Base-by-base conservation (phyloP, 2,329 filamentous ascomycete genomes). In the Gremmenia infestans region DNA sequence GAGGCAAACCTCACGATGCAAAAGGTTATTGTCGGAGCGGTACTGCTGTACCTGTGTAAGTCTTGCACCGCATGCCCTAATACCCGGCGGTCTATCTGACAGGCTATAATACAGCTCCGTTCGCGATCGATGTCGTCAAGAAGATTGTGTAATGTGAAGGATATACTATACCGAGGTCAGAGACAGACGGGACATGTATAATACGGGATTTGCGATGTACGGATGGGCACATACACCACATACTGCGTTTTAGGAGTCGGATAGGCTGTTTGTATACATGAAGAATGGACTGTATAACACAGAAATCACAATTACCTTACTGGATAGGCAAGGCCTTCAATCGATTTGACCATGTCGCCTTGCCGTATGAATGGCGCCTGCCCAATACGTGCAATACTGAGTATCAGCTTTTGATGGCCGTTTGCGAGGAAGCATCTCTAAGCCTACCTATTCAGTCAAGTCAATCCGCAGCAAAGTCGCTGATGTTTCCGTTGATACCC, bases 41-140 rank as follows among this genome's bases (percentile, higher is more conserved):
- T 86, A 40, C 72, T 88, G 50, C 79, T 94, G 49, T 93, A 93
- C 71, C 75, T 94, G 58, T 90, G 89, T 94, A 83, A 55, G 87
- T 62, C 28, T 43, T 6, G 3, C 35, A 8, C 22, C 40, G 7
- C 25, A 48, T 23, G 11, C 23, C n/a, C 37, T 45, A 12, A n/a
- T 23, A 17, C 25, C 12, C 12, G 15, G 32, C 15, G 5, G 5
- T 2, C 23, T 40, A 47, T n/a, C 46, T 61, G 59, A 53, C 53
- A 50, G 32, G n/a, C 51, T 12, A 28, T 25, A 7, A 12, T 51
- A 40, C 62, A 82, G 80, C 80, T 57, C 80, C 80, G 2, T 81
- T 81, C 67, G 75, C 78, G 25, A 72, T 82, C 65, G 78, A 81
- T 63, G 78, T 77, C 61, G 73, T 78, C 52, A 74, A 72, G 65